Percentiles rank a stretch among this genome's conserved stretches.
Evolutionary conservation across 2,329 filamentous ascomycete species (phyloP).

Genomic region (Sclerotinia trifoliorum): DNA sequence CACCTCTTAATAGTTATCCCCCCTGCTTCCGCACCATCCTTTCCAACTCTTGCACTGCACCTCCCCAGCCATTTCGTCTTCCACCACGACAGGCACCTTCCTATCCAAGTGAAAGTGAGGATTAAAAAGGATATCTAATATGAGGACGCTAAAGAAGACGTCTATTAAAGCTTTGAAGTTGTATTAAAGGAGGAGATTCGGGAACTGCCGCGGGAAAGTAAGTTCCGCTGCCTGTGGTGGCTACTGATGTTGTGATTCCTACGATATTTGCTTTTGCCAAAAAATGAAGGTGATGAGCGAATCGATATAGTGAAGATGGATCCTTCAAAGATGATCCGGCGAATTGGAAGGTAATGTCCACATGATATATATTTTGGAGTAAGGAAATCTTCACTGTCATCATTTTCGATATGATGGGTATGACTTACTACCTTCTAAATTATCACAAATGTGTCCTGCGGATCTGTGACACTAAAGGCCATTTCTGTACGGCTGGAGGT

Average conservation of each 20-base stretch:
- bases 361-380: background rate
- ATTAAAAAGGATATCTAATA: background rate
- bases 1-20: background rate
- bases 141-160: background rate
- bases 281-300: background rate
- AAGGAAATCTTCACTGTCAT: background rate
- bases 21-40: background rate
- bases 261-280: background rate
- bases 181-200: background rate
- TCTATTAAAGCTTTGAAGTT: background rate
- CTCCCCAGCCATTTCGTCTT: background rate
- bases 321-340: background rate
- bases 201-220: background rate
- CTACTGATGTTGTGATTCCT: background rate
- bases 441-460: background rate
- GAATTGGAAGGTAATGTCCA: background rate
- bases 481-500: background rate
- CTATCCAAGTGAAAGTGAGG: background rate
- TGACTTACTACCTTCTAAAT: background rate
- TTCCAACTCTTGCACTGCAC: background rate
- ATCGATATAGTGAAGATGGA: background rate
- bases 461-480: background rate
- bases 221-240: background rate
- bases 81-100: background rate
- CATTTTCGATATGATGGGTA: background rate